Base-by-base conservation (phyloP, 2,329 filamentous ascomycete species). In the Sporothrix inflata region DNA sequence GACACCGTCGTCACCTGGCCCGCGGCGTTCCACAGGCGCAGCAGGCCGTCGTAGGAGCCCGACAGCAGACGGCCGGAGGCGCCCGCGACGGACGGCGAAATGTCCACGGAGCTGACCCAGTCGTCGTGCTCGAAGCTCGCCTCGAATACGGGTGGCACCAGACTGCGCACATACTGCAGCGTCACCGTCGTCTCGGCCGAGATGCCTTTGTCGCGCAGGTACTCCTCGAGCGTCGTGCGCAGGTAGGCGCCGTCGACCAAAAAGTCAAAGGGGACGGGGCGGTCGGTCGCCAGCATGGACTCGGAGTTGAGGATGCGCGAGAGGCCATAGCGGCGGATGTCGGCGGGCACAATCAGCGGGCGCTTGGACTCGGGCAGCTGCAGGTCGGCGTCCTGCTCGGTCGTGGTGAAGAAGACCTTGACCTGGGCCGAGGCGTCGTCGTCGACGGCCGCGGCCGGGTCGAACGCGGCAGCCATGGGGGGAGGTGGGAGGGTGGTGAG, bases 41-140 rank as follows among this genome's bases (percentile, higher is more conserved):
- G 83, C 19, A 97, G 83, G 9, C 95, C 95, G 80, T 99, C 96
- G 79, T 97, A 98, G 65, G 93, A 95, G 40, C 90, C 94, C n/a
- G 94, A 97, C n/a, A 97, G 84, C 73, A 98, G 91, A 74, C 92
- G 85, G 71, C 80, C 79, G 24, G 86, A 89, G 2, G 90, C 88
- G 7, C 84, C 82, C 1, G 92, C 92, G 14, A 86, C 89, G 16
- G 82, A 81, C 0, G 94, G 94, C 30, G 97, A 84, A 4, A 97
- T 88, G 80, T 98, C 94, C 34, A 98, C 90, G 34, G 89, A 88
- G 79, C 93, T 93, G 66, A 99, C 92, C 96, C 96, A 99, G 81
- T 98, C 96, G 79, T 99, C 94, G 81, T 99, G 95, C 83, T 98
- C 91, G 80, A 97, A 99, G 79, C 92, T 96, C 14, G 94, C 92